Evolutionary conservation across 2,329 filamentous ascomycete species (phyloP).

Genomic region (Harringtonia aguacate): DNA sequence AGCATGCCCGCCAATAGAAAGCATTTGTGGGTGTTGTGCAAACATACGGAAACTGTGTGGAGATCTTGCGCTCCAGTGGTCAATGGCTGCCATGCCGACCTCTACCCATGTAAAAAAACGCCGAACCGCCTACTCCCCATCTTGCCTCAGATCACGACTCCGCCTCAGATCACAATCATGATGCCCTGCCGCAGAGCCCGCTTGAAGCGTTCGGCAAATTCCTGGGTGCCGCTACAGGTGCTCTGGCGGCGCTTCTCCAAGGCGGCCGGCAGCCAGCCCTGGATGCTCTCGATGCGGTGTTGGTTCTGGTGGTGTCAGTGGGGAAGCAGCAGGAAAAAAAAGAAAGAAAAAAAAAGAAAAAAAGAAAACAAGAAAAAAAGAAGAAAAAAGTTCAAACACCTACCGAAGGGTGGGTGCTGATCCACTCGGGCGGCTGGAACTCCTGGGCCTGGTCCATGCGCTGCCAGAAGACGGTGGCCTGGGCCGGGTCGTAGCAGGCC

Average conservation of each 20-base stretch:
- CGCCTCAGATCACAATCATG: conserved; percentile 12
- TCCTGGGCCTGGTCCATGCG: conserved; percentile 47
- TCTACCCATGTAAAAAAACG: not conserved
- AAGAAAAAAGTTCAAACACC: conserved; percentile 15
- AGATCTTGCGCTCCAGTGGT: too few species aligned
- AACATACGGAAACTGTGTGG: too few species aligned
- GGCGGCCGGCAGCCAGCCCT: conserved; percentile 50
- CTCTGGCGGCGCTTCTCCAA: conserved; percentile 41
- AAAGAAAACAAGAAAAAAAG: not conserved
- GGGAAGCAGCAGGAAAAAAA: not conserved
- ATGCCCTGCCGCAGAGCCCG: conserved; percentile 30
- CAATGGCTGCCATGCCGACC: not conserved
- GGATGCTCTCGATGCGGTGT: conserved; percentile 54
- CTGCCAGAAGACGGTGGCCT: conserved; percentile 56
- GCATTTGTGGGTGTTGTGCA: too few species aligned
- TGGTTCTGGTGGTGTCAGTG: conserved; percentile 32
- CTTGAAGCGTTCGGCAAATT: conserved; percentile 42
- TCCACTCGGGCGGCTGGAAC: conserved; percentile 52
- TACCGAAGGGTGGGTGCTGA: conserved; percentile 68
- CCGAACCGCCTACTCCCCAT: not conserved
- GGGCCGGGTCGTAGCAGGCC: conserved; percentile 62
- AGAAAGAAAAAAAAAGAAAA: not conserved
- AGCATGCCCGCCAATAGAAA: too few species aligned
- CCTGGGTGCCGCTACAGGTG: conserved; percentile 40
- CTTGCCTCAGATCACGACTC: not conserved